phyloP scores from a whole-genome alignment of 176 grass and related monocot genomes.

The Tillandsia fasciculata region DNA sequence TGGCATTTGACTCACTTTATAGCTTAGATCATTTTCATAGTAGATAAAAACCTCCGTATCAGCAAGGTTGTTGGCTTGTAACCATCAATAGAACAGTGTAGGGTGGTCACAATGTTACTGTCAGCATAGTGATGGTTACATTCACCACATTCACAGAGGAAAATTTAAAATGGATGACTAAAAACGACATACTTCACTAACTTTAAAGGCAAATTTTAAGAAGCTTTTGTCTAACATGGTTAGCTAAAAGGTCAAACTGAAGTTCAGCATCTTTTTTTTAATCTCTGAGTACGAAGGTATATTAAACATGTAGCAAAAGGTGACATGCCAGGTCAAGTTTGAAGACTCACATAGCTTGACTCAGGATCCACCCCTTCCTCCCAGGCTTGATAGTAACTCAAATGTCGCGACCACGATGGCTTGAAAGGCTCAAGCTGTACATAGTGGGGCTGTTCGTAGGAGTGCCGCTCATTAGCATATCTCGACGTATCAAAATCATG shows the following conservation, averaged over 20 bases:
- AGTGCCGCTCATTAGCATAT: conserved; percentile 29
- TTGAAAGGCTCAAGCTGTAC: conserved; percentile 40
- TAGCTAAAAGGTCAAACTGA: neutral
- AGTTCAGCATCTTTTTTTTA: neutral
- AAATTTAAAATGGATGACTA: too few species aligned
- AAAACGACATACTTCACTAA: too few species aligned
- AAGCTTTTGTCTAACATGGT: too few species aligned
- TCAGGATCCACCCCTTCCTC: conserved; percentile 25
- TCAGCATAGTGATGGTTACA: too few species aligned
- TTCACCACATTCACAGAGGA: too few species aligned
- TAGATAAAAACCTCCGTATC: too few species aligned
- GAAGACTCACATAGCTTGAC: conserved; percentile 47
- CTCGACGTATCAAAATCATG: conserved; percentile 18
- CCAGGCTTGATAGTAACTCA: conserved; percentile 33
- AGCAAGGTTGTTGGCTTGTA: too few species aligned
- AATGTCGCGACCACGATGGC: conserved; percentile 50
- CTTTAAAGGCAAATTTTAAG: too few species aligned
- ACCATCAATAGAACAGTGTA: too few species aligned
- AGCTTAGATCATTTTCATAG: too few species aligned
- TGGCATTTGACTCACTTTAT: too few species aligned
- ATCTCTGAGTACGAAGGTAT: neutral
- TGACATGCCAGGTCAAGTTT: neutral
- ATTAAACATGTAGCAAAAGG: neutral
- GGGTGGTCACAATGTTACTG: too few species aligned
- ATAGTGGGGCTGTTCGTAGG: conserved; percentile 16